These are phyloP conservation scores for Hygrophila difformis DNA, from an alignment of 257 asterid species.

Conservation along the genomic window DNA sequence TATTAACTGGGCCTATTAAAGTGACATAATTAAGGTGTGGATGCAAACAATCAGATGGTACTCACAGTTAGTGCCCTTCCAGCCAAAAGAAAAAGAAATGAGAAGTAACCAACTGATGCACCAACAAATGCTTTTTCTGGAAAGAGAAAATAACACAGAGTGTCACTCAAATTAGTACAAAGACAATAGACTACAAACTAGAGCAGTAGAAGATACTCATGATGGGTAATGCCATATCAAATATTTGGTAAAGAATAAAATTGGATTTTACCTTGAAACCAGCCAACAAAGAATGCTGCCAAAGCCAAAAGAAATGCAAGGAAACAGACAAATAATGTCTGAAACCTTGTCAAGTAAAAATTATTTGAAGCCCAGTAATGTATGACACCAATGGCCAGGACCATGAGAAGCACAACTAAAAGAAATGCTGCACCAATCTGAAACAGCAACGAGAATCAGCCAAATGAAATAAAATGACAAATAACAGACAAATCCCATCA, in stretches of 20 bases:
- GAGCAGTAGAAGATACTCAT: neutral
- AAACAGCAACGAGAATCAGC: slow-evolving; percentile 17
- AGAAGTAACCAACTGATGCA: slow-evolving; percentile 98
- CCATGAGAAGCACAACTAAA: slow-evolving; percentile 78
- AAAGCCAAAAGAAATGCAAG: slow-evolving; percentile 94
- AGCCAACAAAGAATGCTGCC: slow-evolving; percentile 91
- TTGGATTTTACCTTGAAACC: slow-evolving; percentile 57
- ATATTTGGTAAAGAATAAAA: slow-evolving; percentile 8
- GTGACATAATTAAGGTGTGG: slow-evolving; percentile 7
- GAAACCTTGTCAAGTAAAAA: slow-evolving; percentile 89
- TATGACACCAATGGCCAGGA: slow-evolving; percentile 88
- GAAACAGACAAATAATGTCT: slow-evolving; percentile 86
- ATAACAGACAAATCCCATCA: slow-evolving; percentile 3
- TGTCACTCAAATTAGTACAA: slow-evolving; percentile 12
- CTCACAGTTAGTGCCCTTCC: slow-evolving; percentile 98
- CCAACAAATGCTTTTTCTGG: slow-evolving; percentile 91
- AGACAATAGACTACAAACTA: slow-evolving; percentile 3
- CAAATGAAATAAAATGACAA: slow-evolving; percentile 14
- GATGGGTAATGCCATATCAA: slow-evolving; percentile 1
- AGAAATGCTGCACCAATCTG: slow-evolving; percentile 98
- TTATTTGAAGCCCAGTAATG: slow-evolving; percentile 99
- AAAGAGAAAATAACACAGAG: slow-evolving; percentile 12
- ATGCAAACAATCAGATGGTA: slow-evolving; percentile 16
- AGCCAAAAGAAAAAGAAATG: slow-evolving; percentile 91
- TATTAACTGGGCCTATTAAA: slow-evolving; percentile 2